Conservation (phyloP, 1,284 basidiomycete species). For the Sporisorium reilianum region DNA sequence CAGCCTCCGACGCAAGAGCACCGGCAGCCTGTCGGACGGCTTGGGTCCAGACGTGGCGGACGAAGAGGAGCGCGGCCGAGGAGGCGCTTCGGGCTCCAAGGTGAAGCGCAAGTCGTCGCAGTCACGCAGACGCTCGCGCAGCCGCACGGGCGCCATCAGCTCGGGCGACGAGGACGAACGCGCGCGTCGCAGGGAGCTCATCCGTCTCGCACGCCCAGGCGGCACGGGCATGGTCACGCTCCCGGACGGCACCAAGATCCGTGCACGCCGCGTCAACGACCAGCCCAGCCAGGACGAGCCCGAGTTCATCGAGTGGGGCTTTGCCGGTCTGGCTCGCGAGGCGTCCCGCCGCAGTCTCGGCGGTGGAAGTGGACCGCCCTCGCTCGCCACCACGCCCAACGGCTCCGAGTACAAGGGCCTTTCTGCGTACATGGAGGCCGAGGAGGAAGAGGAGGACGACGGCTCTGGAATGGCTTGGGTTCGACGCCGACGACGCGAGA, state of each 20-base stretch:
- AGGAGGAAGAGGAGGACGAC: conserved; percentile 49
- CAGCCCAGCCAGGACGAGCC: conserved; percentile 47
- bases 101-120: conserved; percentile 37
- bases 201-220: conserved; percentile 62
- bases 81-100: conserved; percentile 15
- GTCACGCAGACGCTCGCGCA: conserved; percentile 43
- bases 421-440: conserved; percentile 28
- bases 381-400: conserved; percentile 47
- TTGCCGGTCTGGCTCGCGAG: conserved; percentile 62
- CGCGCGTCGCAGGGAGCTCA: conserved; percentile 55
- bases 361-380: conserved; percentile 41
- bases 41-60: conserved; percentile 22
- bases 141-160: conserved; percentile 43
- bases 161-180: conserved; percentile 58
- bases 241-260: conserved; percentile 65
- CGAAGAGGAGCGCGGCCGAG: conserved; percentile 46
- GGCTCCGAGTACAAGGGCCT: conserved; percentile 36
- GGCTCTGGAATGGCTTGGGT: conserved; percentile 52
- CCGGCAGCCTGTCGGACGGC: conserved; percentile 32
- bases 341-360: conserved; percentile 42
- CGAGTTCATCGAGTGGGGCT: conserved; percentile 62
- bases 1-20: conserved; percentile 46
- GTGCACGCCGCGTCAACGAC: conserved; percentile 63
- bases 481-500: conserved; percentile 39
- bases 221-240: conserved; percentile 68